Evolutionary conservation across 164 flowering plant species (phyloP).

Genomic region (Dillenia suffruticosa): DNA sequence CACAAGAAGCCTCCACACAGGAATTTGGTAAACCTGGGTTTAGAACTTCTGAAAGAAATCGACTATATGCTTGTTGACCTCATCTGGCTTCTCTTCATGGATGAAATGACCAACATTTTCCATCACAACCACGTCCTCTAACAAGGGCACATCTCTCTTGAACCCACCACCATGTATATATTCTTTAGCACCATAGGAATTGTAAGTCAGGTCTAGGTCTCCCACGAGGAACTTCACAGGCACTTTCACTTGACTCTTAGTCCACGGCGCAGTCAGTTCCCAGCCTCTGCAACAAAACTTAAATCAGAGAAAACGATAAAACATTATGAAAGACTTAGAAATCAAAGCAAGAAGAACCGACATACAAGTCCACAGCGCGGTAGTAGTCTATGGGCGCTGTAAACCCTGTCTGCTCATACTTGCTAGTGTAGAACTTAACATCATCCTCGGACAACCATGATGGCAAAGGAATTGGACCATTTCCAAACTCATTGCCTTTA

Average conservation of each 20-base stretch:
- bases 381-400: constrained; percentile 24
- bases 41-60: constrained; percentile 43
- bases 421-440: constrained; percentile 14
- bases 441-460: constrained; percentile 20
- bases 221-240: constrained; percentile 63
- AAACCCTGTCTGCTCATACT: constrained; percentile 22
- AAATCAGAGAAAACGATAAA: not conserved
- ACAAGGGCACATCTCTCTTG: constrained; percentile 46
- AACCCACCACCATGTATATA: constrained; percentile 47
- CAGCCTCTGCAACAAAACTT: constrained; percentile 37
- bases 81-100: constrained; percentile 47
- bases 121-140: constrained; percentile 56
- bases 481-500: constrained; percentile 8
- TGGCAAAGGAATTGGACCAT: constrained; percentile 11
- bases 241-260: constrained; percentile 43
- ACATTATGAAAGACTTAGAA: too few species aligned
- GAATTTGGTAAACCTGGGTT: not conserved
- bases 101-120: constrained; percentile 63
- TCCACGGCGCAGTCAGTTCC: constrained; percentile 67
- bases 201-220: constrained; percentile 46
- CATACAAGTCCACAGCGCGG: constrained; percentile 15
- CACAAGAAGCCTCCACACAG: not conserved
- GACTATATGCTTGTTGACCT: constrained; percentile 43
- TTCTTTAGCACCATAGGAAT: constrained; percentile 31
- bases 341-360: too few species aligned